Evolutionary conservation across 176 grass and related monocot genomes (phyloP), one percentile per base, ranked within the genome.

Genomic region (Eragrostis nindensis): DNA sequence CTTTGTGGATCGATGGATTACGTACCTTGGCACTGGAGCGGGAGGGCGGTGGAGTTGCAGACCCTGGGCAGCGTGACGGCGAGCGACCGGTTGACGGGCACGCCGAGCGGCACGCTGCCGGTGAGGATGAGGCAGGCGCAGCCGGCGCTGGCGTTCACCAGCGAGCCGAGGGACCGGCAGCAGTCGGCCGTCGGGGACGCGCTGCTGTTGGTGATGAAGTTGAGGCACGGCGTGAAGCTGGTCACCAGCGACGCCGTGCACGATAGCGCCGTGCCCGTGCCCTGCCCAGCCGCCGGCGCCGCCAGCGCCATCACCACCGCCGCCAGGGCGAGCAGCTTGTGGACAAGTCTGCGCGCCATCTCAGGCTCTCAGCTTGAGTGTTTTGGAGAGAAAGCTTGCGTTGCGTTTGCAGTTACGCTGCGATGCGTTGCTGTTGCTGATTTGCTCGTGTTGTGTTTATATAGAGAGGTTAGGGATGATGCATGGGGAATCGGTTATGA

Each of bases 41-140:
- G 86, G 24, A 93, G 84, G 2, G 96, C 86, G 69, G 18, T 53
- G 21, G 71, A 70, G 25, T 83, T 84, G 84, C 96, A 98, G 0
- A 87, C 48, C 38, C 40, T 75, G n/a, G 96, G 92, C 5, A 98
- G 71, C 1, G 76, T 74, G 72, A 95, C 32, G 65, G 88, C 92
- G 5, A 95, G 76, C n/a, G 92, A 91, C 10, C 88, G 88, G 82
- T 93, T 98, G 71, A 98, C 83, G 2, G 96, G 96, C 25, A 98
- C 74, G 42, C 88, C 86, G 39, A 98, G 77, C 19, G 96, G 92
- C 10, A 98, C 88, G 38, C 89, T 93, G 70, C 92, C 96, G 6
- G 92, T 95, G 45, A 98, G 83, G 44, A 98, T 89, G 21, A 90
- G 71, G 42, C 96, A 98, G 0, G 92, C 90, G 54, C 96, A 98